Base-by-base conservation (phyloP, 2,329 filamentous ascomycete species). In the Sporothrix variecibatus region DNA sequence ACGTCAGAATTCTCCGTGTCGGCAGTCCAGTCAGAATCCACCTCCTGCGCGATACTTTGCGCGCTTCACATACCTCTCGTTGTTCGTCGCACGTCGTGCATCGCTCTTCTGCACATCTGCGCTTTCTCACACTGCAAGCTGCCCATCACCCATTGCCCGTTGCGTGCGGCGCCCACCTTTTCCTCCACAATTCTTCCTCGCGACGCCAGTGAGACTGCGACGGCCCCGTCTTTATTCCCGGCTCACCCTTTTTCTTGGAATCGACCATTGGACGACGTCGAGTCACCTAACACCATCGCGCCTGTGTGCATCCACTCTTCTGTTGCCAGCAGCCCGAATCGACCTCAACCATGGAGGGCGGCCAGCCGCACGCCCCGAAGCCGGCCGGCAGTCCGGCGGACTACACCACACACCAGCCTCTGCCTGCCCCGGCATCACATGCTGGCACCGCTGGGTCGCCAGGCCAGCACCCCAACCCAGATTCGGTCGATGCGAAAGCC, bases 1-100 rank as follows among this genome's bases (percentile, higher is more conserved):
- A 72, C 70, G 70, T 72, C 70, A 49, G 68, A 43, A 43, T 20
- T 38, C 49, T 53, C 67, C 67, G 46, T 53, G 51, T 56, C 31
- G 49, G 68, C 34, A 58, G 49, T 7, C 68, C 51, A 28, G 68
- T 43, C 70, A 46, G 26, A 46, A 49, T 49, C 56, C 56, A 72
- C 70, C 17, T 67, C 38, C 38, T 49, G 28, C 67, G 28, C 67
- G 43, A 51, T 49, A n/a, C 67, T 53, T 53, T 34, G 40, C 70
- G 56, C 70, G n/a, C 58, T 20, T 15, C 70, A 72, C 20, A 40
- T n/a, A 6, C 51, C 51, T 49, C 31, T 28, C 40, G 53, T 51
- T 56, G 68, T 49, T 46, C 62, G 23, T 46, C 38, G 46, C 46
- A 23, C 28, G 6, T 31, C 56, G 70, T 58, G 46, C 65, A 38